These are phyloP conservation scores for Candida verbasci DNA, from an alignment of 805 yeast genomes.

Conservation along the genomic window DNA sequence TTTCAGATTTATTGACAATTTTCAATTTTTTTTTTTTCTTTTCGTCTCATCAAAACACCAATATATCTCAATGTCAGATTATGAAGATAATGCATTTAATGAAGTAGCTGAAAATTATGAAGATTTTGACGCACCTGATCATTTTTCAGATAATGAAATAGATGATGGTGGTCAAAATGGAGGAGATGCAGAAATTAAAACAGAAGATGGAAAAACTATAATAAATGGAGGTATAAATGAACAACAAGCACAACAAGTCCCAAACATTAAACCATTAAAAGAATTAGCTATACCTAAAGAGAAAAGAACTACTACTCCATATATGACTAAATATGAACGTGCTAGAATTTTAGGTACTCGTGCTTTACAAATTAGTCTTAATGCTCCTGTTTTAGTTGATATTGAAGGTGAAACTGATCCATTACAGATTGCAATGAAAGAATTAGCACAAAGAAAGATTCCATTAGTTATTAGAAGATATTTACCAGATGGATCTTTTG, in stretches of 20 bases:
- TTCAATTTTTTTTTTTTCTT: conserved; percentile 1
- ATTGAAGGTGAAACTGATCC: conserved; percentile 99
- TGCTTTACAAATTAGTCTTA: conserved; percentile 95
- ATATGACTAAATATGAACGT: conserved; percentile 97
- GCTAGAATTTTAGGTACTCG: conserved; percentile 97
- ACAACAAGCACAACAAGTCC: conserved; percentile 33
- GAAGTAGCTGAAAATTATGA: conserved; percentile 67
- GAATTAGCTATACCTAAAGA: conserved; percentile 89
- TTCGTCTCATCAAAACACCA: not conserved
- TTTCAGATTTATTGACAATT: not conserved
- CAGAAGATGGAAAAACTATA: conserved; percentile 71
- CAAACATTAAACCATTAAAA: conserved; percentile 49
- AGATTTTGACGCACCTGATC: conserved; percentile 79
- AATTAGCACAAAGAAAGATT: conserved; percentile 87
- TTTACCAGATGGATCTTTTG: conserved; percentile 93
- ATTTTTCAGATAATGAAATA: conserved; percentile 70
- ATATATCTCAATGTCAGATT: conserved; percentile 43
- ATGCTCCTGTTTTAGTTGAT: conserved; percentile 97
- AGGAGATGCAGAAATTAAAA: conserved; percentile 42
- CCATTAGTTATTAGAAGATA: conserved; percentile 95
- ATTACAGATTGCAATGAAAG: conserved; percentile 95
- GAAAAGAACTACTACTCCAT: conserved; percentile 91
- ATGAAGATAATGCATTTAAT: conserved; percentile 51
- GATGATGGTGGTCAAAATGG: conserved; percentile 31
- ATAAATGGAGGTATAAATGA: conserved; percentile 68